A percentile compares a stretch with the other conserved stretches of the same genome.
Evolutionary conservation across 2,329 filamentous ascomycete genomes (phyloP).

Genomic region (Stagonosporopsis vannaccii): DNA sequence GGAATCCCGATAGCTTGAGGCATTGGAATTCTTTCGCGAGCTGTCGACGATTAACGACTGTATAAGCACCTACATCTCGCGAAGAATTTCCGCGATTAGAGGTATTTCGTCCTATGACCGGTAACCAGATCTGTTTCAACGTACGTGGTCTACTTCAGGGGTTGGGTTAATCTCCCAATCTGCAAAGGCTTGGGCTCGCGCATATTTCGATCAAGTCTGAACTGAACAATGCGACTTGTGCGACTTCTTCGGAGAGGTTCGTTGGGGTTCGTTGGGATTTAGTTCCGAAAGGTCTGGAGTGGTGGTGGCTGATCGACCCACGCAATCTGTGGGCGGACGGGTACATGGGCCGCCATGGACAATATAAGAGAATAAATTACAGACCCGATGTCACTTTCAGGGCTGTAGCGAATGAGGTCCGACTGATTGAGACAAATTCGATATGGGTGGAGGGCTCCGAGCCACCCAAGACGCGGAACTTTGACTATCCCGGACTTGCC

Average conservation of each 20-base stretch:
- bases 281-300: background rate
- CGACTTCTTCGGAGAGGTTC: background rate
- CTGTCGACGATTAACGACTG: background rate
- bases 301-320: conserved; percentile 11
- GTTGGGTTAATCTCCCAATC: background rate
- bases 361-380: background rate
- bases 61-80: no score
- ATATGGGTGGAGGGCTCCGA: background rate
- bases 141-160: background rate
- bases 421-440: conserved; percentile 4
- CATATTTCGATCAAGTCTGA: conserved; percentile 8
- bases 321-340: background rate
- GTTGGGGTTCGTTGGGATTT: background rate
- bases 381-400: background rate
- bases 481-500: conserved; percentile 9
- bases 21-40: background rate
- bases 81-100: background rate
- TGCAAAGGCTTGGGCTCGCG: conserved; percentile 7
- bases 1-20: background rate
- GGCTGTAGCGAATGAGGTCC: conserved; percentile 2
- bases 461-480: conserved; percentile 1
- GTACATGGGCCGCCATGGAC: background rate
- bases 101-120: conserved; percentile 11
- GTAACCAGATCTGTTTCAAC: conserved; percentile 5
- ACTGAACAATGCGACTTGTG: background rate